Percentiles rank a stretch among this genome's conserved stretches.
phyloP scores from a whole-genome alignment of 2,329 filamentous ascomycete genomes.

The Domatiomyces catenatus region DNA sequence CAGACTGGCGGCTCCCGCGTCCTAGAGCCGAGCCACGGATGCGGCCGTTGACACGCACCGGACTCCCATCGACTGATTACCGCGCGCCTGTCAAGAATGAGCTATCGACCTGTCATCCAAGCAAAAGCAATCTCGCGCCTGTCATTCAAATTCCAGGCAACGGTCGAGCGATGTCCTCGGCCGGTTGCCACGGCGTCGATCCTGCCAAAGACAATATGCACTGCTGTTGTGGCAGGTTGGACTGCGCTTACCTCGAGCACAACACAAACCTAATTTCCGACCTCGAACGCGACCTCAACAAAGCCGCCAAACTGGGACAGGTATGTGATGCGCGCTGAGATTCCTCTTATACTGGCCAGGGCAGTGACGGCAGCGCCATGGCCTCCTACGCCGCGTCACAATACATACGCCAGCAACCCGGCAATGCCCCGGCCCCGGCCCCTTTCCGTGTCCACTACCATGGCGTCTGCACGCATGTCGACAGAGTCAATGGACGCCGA shows the following conservation, averaged over 20 bases:
- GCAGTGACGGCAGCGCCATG: neutral
- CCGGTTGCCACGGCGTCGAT: neutral
- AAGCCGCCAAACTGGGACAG: constrained; percentile 78
- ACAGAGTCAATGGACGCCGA: neutral
- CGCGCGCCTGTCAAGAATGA: neutral
- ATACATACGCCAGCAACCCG: neutral
- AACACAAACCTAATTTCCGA: constrained; percentile 64
- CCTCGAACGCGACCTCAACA: constrained; percentile 75
- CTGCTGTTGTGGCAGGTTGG: constrained; percentile 74
- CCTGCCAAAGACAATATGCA: constrained; percentile 10
- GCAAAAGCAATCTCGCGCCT: neutral
- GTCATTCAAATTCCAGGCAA: neutral
- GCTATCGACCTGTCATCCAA: neutral
- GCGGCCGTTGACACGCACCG: too few relatives aligned
- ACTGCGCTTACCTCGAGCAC: constrained; percentile 67
- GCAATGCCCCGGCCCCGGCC: neutral
- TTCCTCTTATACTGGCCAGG: constrained; percentile 1
- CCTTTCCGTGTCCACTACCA: constrained; percentile 2
- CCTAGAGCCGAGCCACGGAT: too few relatives aligned
- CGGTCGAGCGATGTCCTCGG: neutral
- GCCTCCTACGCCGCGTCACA: neutral
- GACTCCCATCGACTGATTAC: neutral
- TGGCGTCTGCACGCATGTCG: constrained; percentile 1
- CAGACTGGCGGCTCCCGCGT: too few relatives aligned
- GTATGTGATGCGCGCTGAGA: constrained; percentile 41